A percentile compares a stretch with the other conserved stretches of the same genome.
These are phyloP conservation scores for Daldinia eschscholtzii DNA, from an alignment of 2,329 filamentous ascomycete species.

Conservation along the genomic window DNA sequence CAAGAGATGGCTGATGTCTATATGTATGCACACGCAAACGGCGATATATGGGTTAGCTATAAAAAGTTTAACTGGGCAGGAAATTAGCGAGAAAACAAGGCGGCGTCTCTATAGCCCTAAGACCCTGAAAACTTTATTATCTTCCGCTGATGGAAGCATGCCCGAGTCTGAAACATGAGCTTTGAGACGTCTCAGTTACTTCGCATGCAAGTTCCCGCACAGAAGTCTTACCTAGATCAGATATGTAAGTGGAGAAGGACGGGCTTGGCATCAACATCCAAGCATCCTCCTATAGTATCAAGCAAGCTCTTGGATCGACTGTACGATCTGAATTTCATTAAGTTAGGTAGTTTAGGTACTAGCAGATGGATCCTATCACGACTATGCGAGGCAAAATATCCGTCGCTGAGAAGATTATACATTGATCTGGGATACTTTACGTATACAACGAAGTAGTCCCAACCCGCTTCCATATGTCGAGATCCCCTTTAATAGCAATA, in stretches of 20 bases:
- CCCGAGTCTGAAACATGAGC: background rate
- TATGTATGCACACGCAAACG: too few relatives aligned
- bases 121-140: background rate
- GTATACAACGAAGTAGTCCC: conserved; percentile 24
- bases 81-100: background rate
- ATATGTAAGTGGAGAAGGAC: background rate
- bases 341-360: background rate
- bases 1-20: too few relatives aligned
- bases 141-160: background rate
- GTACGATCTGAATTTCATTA: background rate
- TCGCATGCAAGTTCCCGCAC: conserved; percentile 2
- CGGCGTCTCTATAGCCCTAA: background rate
- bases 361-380: conserved; percentile 15
- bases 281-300: background rate
- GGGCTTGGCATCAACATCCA: background rate
- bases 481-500: conserved; percentile 17
- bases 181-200: background rate
- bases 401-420: conserved; percentile 34
- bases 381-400: conserved; percentile 8
- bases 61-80: background rate
- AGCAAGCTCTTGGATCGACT: background rate
- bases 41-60: background rate
- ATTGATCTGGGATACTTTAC: conserved; percentile 28
- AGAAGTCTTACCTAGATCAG: conserved; percentile 5
- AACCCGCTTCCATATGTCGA: conserved; percentile 13